Percentiles rank a stretch among this genome's conserved stretches.
These are phyloP conservation scores for Vinca minor DNA, from an alignment of 257 asterid species.

Conservation along the genomic window DNA sequence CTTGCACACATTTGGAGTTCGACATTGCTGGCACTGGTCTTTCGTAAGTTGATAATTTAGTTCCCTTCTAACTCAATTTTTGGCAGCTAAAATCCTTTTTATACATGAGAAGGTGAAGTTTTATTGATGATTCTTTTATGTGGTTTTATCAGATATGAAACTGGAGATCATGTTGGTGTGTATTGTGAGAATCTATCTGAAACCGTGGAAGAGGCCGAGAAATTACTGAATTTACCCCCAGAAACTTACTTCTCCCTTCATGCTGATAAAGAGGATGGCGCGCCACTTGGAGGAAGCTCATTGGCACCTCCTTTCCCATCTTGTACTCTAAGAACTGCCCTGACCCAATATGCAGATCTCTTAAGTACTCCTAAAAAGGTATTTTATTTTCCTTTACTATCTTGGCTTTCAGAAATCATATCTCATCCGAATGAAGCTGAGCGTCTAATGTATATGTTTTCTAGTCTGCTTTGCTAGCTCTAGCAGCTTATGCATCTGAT, in stretches of 20 bases:
- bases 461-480: conserved; percentile 70
- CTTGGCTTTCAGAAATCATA: neutral
- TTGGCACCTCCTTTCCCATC: conserved; percentile 87
- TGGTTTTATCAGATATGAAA: conserved; percentile 58
- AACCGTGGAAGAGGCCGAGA: conserved; percentile 88
- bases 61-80: neutral
- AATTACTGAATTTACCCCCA: conserved; percentile 58
- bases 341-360: conserved; percentile 80
- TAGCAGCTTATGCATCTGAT: conserved; percentile 80
- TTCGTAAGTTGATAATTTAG: conserved; percentile 34
- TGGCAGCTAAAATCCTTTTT: neutral
- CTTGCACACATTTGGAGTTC: conserved; percentile 94
- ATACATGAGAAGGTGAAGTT: neutral
- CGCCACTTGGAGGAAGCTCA: conserved; percentile 54
- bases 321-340: conserved; percentile 83
- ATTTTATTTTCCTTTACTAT: neutral
- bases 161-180: conserved; percentile 97
- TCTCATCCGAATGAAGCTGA: neutral
- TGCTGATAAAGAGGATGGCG: conserved; percentile 74
- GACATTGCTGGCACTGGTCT: conserved; percentile 92
- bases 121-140: conserved; percentile 4
- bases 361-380: conserved; percentile 88
- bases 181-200: conserved; percentile 76
- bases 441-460: conserved; percentile 15
- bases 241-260: conserved; percentile 79